phyloP scores from a whole-genome alignment of 805 yeast species.

The Wickerhamomyces bisporus region DNA sequence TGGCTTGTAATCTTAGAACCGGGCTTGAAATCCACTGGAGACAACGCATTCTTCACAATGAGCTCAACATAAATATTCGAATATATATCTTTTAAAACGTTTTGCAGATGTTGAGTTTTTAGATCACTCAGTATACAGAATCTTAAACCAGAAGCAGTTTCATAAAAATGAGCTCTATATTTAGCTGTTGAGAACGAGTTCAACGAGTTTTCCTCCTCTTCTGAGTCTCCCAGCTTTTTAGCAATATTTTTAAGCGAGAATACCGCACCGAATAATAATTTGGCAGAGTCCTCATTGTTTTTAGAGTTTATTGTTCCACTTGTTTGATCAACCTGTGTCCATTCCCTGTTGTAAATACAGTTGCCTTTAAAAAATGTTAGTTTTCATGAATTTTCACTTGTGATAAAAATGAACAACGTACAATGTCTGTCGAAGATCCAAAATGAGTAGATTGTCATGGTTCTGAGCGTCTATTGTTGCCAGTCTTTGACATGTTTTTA shows the following conservation, averaged over 20 bases:
- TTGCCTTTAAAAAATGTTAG: slow-evolving; percentile 34
- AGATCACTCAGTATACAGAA: slow-evolving; percentile 72
- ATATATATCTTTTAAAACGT: slow-evolving; percentile 54
- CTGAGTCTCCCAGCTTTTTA: slow-evolving; percentile 40
- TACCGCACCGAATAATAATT: slow-evolving; percentile 79
- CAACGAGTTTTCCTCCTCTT: slow-evolving; percentile 31
- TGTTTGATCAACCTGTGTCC: slow-evolving; percentile 32
- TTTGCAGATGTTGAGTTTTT: slow-evolving; percentile 47
- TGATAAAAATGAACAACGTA: too few species aligned
- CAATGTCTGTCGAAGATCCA: slow-evolving; percentile 93
- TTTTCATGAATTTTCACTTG: too few species aligned
- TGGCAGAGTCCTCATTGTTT: slow-evolving; percentile 65
- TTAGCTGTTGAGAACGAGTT: slow-evolving; percentile 63
- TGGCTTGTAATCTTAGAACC: slow-evolving; percentile 51
- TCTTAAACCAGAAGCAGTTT: slow-evolving; percentile 73
- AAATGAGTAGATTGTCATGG: slow-evolving; percentile 73
- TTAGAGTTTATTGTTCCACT: slow-evolving; percentile 43
- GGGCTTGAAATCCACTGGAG: slow-evolving; percentile 53
- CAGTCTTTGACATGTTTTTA: too few species aligned
- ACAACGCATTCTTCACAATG: slow-evolving; percentile 56
- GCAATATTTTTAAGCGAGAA: slow-evolving; percentile 76
- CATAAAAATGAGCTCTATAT: slow-evolving; percentile 75
- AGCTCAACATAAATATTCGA: slow-evolving; percentile 50
- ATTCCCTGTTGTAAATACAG: slow-evolving; percentile 79
- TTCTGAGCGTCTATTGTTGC: too few species aligned